Base-by-base conservation (phyloP, 495 filamentous ascomycete genomes). In the Penicillium bialowiezense region DNA sequence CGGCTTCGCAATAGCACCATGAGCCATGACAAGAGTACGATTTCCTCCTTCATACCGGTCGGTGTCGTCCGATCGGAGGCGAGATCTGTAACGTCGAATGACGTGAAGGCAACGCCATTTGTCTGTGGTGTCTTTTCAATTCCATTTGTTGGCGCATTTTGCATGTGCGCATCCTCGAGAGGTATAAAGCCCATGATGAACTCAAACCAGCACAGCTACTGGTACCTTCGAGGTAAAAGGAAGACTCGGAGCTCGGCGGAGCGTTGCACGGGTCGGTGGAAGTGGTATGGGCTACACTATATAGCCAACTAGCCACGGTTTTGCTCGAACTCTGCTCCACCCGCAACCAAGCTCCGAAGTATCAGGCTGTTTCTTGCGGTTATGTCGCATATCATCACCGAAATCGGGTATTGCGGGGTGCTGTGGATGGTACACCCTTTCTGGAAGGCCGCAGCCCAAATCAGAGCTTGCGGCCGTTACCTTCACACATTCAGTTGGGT, bases 1-100 rank as follows among this genome's bases (percentile, higher is more conserved):
- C 51, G 55, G 2, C 64, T 69, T 5, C 59, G 58, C 50, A 74
- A 37, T 15, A 77, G 66, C 24, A 69, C 59, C 15, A 75, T 56
- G 5, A 73, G 58, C 74, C 74, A 77, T n/a, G 74, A 65, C 13
- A 71, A 29, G 1, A 77, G 58, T 31, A 75, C 19, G 8, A 69
- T 28, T n/a, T 73, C 69, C 17, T 74, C 69, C 18, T 42, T 68
- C 60, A 71, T 60, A 41, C 63, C 56, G 5, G 64, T 68, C 13
- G 47, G 41, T 24, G 43, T 52, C 8, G 36, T 29, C 7, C 53
- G 19, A n/a, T 62, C 47, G 15, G 61, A 42, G 13, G 47, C 41
- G 41, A 71, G 54, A 1, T 40, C 51, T 18, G 15, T 29, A 6
- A 65, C 15, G 7, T 60, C 40, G 28, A 65, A 65, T 5, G 48